These are phyloP conservation scores for Aspergillus niger DNA, from an alignment of 2,329 filamentous ascomycete species.

Conservation along the genomic window DNA sequence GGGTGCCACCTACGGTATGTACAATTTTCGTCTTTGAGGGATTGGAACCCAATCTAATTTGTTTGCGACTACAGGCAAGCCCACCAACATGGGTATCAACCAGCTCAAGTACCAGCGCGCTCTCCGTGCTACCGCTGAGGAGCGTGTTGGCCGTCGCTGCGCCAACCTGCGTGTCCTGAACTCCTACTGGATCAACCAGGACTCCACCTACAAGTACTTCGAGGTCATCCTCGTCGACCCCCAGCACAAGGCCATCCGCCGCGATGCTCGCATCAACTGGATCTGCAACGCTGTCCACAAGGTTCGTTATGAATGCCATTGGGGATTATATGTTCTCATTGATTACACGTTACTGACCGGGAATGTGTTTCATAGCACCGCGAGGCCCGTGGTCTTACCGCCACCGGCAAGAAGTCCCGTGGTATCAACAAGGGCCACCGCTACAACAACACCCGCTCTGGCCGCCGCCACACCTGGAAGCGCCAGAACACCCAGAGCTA, in stretches of 20 bases:
- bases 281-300: constrained; percentile 99
- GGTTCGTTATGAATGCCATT: constrained; percentile 37
- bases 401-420: constrained; percentile 99
- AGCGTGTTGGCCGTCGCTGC: constrained; percentile 99
- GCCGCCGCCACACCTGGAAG: constrained; percentile 99
- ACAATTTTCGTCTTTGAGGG: constrained; percentile 13
- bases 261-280: constrained; percentile 99
- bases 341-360: constrained; percentile 22
- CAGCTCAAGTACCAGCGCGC: constrained; percentile 99
- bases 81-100: constrained; percentile 99
- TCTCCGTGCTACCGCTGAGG: constrained; percentile 95
- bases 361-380: constrained; percentile 66
- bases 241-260: constrained; percentile 99
- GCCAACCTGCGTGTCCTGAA: constrained; percentile 99
- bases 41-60: constrained; percentile 30
- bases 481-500: constrained; percentile 98
- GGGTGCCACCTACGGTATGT: constrained; percentile 97
- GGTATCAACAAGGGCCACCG: constrained; percentile 99
- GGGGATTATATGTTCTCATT: not conserved
- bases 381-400: constrained; percentile 93
- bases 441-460: constrained; percentile 97
- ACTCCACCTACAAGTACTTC: constrained; percentile 99
- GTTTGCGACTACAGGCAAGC: constrained; percentile 73
- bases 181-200: constrained; percentile 99
- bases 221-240: constrained; percentile 99